Evolutionary conservation across 208 protist genomes (phyloP).

Genomic region (Leishmania guyanensis): DNA sequence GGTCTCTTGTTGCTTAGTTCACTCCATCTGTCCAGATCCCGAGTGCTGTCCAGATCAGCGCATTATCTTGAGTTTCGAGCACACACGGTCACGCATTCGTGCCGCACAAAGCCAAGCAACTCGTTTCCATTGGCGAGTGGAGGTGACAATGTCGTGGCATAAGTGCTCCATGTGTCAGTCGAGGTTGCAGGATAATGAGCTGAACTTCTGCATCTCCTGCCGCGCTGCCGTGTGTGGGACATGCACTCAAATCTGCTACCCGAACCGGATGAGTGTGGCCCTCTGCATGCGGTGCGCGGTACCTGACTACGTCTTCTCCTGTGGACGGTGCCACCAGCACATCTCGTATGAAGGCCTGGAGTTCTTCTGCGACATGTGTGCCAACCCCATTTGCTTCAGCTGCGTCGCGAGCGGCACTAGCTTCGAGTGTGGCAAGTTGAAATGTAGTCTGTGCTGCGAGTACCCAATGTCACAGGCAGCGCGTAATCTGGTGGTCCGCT

Average conservation of each 20-base stretch:
- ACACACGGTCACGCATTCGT: not conserved
- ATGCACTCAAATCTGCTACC: constrained; percentile 32
- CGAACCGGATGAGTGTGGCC: constrained; percentile 43
- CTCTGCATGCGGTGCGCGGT: constrained; percentile 52
- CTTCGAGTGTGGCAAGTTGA: constrained; percentile 75
- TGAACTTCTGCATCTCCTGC: constrained; percentile 55
- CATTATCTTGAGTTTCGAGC: not conserved
- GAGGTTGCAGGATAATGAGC: constrained; percentile 6
- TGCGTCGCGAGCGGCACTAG: constrained; percentile 46
- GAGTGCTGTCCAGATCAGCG: not conserved
- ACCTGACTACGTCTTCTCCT: constrained; percentile 33
- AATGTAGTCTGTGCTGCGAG: constrained; percentile 68
- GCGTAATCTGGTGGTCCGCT: constrained; percentile 20
- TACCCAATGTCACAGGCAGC: constrained; percentile 36
- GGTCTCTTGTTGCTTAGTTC: not conserved
- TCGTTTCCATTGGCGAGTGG: not conserved
- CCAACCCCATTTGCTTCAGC: constrained; percentile 49
- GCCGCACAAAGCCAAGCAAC: not conserved
- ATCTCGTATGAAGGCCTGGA: constrained; percentile 28
- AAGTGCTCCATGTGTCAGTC: constrained; percentile 32
- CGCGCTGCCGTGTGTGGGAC: constrained; percentile 35
- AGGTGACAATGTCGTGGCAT: constrained; percentile 14
- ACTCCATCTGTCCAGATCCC: not conserved
- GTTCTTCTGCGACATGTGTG: constrained; percentile 74
- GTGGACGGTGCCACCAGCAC: constrained; percentile 45